Base-by-base conservation (phyloP, 2,329 filamentous ascomycete species). In the Colletotrichum sp. region DNA sequence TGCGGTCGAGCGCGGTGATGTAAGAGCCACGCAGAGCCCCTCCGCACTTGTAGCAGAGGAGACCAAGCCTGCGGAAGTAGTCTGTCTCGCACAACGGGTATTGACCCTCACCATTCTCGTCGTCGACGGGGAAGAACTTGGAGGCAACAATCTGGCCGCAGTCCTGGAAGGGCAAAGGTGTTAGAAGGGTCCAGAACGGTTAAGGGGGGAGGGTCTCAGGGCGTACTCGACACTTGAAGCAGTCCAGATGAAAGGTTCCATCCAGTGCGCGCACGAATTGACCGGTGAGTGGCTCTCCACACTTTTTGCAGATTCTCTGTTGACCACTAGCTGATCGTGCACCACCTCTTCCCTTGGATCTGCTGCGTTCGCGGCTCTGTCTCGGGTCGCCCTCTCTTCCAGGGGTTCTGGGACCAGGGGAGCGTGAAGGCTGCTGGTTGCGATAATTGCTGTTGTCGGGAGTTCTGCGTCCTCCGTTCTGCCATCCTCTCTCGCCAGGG, bases 41-140 rank as follows among this genome's bases (percentile, higher is more conserved):
- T 79, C 96, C 95, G 84, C 97, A 99, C 78, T 97, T 93, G 84
- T 95, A 95, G 85, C 97, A 99, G 59, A 99, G 90, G 61, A 99
- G 90, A 78, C 96, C 96, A 22, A 99, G 91, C 76, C 97, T 92
- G 80, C 96, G 92, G 85, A 99, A 99, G 85, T 99, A 99, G 86
- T 99, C 97, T 29, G 94, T 99, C 86, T 99, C 97, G 88, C 97
- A 99, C 6, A 99, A 91, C 11, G 97, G 97, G 83, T 98, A 99
- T 84, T 98, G 97, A 25, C 90, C 93, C 72, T 92, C 91, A 55
- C 95, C 95, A 79, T 96, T 92, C 81, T 98, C 95, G 80, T 98
- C 95, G 79, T 98, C 96, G 9, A 98, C 95, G 2, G 97, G 97
- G 85, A 99, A 99, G 90, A 99, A 99, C 82, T 99, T 99, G 69